These are phyloP conservation scores for Cercophora newfieldiana DNA, from an alignment of 495 filamentous ascomycete species.

Conservation along the genomic window DNA sequence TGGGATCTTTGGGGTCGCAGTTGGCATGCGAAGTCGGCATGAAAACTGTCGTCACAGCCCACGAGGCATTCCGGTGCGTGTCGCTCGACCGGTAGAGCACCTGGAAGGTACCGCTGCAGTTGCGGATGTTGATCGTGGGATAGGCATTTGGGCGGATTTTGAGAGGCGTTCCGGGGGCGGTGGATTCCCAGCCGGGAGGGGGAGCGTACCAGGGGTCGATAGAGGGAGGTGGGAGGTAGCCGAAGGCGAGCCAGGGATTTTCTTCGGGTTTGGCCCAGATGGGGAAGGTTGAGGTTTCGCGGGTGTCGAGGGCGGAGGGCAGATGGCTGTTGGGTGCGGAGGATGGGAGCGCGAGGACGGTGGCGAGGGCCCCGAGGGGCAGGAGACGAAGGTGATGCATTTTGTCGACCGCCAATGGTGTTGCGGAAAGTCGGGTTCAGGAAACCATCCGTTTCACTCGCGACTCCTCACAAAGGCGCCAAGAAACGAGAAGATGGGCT, in stretches of 20 bases:
- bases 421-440: too few relatives aligned
- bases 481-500: not conserved
- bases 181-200: constrained; percentile 39
- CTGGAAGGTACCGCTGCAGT: constrained; percentile 42
- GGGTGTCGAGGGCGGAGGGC: not conserved
- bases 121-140: constrained; percentile 26
- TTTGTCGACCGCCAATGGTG: too few relatives aligned
- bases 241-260: constrained; percentile 3
- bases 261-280: not conserved
- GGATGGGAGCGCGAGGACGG: not conserved
- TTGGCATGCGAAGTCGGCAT: constrained; percentile 35
- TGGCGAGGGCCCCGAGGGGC: too few relatives aligned
- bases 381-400: too few relatives aligned
- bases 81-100: constrained; percentile 55
- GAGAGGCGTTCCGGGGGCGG: constrained; percentile 46
- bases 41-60: constrained; percentile 53
- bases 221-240: constrained; percentile 35
- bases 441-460: too few relatives aligned
- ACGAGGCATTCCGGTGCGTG: constrained; percentile 42
- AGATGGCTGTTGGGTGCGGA: not conserved
- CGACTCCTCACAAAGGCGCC: too few relatives aligned
- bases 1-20: not conserved
- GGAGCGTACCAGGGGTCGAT: constrained; percentile 51
- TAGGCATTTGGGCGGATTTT: constrained; percentile 44
- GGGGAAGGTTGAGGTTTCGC: not conserved